Base-by-base conservation (phyloP, 78 protist species). In the Speleostelium caveatum region DNA sequence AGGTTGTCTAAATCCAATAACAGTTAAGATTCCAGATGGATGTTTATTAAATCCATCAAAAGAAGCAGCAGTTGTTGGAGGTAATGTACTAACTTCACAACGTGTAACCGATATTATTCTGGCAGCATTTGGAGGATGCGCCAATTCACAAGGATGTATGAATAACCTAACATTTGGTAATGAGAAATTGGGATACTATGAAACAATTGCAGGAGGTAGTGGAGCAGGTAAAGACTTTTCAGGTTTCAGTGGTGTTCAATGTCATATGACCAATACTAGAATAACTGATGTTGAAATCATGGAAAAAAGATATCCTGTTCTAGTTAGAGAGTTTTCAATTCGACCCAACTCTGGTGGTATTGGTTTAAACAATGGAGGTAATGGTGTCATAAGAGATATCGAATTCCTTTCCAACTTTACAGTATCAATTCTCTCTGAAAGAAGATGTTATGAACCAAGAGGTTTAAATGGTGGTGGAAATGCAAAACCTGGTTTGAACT, bases 241-340 rank as follows among this genome's bases (percentile, higher is more conserved):
- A 62, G 99, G 99, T 21, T 73, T 75, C 41, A 21, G 71, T 10
- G 98, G 94, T 67, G 99, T 97, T 26, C 99, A 98, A 51, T 95
- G 96, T 26, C 99, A 98, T 89, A 98, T 98, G 99, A 98, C 99
- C 36, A 98, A 98, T 88, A 97, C 99, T 24, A 69, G 99, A 35
- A 93, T 96, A 59, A 97, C 98, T 0, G 99, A 98, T 86, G 94
- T 95, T 4, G 99, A 98, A 77, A 88, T 97, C 22, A 91, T 98
- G 78, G 99, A 98, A 83, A 71, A 93, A 55, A 76, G 97, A 16
- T 96, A 95, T 66, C 98, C 99, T 1, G 97, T 96, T 21, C 1
- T 95, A 1, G 88, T 98, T 3, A 35, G 83, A 49, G 66, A 71
- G 28, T 98, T 97, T 38, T 1, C 55, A 28, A 66, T 98, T 3